Evolutionary conservation across 2,329 filamentous ascomycete species (phyloP).

Genomic region (Pseudogymnoascus sp.): DNA sequence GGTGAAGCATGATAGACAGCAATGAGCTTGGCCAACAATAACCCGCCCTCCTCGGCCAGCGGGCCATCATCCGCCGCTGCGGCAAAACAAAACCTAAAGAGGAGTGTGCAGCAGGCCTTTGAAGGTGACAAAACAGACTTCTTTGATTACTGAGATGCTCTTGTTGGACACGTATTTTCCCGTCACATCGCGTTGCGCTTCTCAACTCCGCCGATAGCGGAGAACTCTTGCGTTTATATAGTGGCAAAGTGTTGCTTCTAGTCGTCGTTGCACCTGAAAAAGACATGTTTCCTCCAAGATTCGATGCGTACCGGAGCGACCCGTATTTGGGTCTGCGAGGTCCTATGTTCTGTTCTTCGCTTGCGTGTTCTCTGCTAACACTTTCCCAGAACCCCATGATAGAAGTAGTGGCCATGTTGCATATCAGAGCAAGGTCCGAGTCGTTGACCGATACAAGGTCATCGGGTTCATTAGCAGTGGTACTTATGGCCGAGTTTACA

Average conservation of each 20-base stretch:
- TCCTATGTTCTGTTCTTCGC: slow-evolving; percentile 27
- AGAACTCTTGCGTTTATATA: slow-evolving; percentile 2
- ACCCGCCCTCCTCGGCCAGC: slow-evolving; percentile 28
- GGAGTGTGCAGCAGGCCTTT: slow-evolving; percentile 54
- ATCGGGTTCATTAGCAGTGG: slow-evolving; percentile 97
- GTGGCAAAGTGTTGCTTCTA: slow-evolving; percentile 10
- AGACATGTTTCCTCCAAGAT: slow-evolving; percentile 25
- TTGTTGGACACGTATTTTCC: slow-evolving; percentile 13
- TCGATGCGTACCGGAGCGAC: slow-evolving; percentile 19
- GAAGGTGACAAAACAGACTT: slow-evolving; percentile 40
- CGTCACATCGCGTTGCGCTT: background rate
- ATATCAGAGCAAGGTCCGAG: slow-evolving; percentile 74
- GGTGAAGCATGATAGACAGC: background rate
- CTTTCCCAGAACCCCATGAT: slow-evolving; percentile 44
- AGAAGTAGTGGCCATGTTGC: slow-evolving; percentile 39
- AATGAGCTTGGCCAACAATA: slow-evolving; percentile 22
- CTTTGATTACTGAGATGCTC: slow-evolving; percentile 13
- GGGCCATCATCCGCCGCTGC: slow-evolving; percentile 24
- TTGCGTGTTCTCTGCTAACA: slow-evolving; percentile 30
- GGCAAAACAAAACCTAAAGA: slow-evolving; percentile 44
- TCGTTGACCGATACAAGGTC: slow-evolving; percentile 90
- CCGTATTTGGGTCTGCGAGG: slow-evolving; percentile 9
- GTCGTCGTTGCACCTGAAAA: slow-evolving; percentile 11
- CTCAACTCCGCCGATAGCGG: background rate
- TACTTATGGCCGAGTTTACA: slow-evolving; percentile 97